Conservation (phyloP, 2,329 filamentous ascomycete genomes). For the Cordyceps pruinosa region DNA sequence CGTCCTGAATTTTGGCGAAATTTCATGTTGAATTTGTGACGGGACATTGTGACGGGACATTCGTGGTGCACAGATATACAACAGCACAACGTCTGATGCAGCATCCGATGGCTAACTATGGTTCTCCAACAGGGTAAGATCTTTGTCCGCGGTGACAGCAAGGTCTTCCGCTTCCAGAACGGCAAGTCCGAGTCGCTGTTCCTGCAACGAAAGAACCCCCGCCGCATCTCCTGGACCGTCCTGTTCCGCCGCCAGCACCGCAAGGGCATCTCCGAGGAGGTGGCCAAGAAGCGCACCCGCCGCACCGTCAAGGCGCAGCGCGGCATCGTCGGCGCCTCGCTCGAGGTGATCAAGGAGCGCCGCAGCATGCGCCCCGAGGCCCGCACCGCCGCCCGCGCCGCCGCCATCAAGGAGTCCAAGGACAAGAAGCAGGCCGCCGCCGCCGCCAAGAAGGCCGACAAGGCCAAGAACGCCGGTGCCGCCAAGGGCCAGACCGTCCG, state of each 20-base stretch:
- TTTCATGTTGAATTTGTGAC: not conserved
- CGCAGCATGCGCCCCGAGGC: constrained; percentile 91
- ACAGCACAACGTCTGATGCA: not conserved
- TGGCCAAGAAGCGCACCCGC: constrained; percentile 99
- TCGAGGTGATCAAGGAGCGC: constrained; percentile 99
- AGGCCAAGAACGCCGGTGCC: constrained; percentile 81
- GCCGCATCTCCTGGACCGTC: constrained; percentile 97
- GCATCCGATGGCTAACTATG: constrained; percentile 21
- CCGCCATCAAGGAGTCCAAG: constrained; percentile 96
- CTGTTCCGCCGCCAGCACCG: constrained; percentile 98
- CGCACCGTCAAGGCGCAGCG: constrained; percentile 97
- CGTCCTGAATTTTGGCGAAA: not conserved
- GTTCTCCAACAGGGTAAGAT: constrained; percentile 76
- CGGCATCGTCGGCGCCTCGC: constrained; percentile 96
- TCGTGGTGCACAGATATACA: not conserved
- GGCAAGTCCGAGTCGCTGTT: constrained; percentile 99
- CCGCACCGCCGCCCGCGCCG: constrained; percentile 79
- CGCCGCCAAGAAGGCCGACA: constrained; percentile 96
- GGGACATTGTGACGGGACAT: not conserved
- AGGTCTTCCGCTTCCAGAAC: constrained; percentile 99
- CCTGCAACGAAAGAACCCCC: constrained; percentile 99
- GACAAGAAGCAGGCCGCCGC: constrained; percentile 89
- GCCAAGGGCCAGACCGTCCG: constrained; percentile 72
- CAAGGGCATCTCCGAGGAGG: constrained; percentile 99
- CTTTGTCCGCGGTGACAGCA: constrained; percentile 99